Evolutionary conservation across 1,284 basidiomycete genomes (phyloP), one percentile per base, ranked within the genome.

Genomic region (Chalciporus sp.): DNA sequence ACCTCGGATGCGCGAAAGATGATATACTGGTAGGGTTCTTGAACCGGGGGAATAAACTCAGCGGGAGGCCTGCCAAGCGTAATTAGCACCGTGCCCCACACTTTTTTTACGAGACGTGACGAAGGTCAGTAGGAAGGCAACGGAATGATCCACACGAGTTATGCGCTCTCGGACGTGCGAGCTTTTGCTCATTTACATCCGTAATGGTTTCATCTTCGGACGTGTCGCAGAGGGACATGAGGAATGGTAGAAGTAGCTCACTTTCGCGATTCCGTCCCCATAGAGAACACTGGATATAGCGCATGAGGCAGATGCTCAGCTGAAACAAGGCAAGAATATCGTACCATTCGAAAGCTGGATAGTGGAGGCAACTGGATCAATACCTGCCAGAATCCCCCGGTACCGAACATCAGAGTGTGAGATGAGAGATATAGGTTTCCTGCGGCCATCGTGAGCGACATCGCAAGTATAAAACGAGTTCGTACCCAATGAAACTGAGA

Each of bases 381-480:
- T 93, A 29, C 89, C 88, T 51, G 89, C 88, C 43, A 95, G 78
- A 56, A 92, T 91, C 58, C 92, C 92, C 60, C 90, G 83, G 75
- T 95, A 95, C 52, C 92, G 87, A 61, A 94, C 90, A 81, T 94
- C 92, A 52, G 91, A 93, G 69, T 92, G 90, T 57, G 92, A 94
- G 68, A 92, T 89, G 68, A 95, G 85, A 60, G 90, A 92, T 61
- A 95, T 94, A n/a, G 87, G 82, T 79, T 91, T 91, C 70, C 89
- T 90, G 71, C n/a, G 45, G 37, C 19, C 49, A 53, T 47, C 53
- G 45, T 60, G 47, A 57, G 31, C 37, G 28, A 47, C 42, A 29
- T 12, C 9, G 1, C 27, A 14, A 47, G 9, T 11, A 26, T 10
- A 9, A 6, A 41, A 27, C 7, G 29, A 37, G 11, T 33, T 65